These are phyloP conservation scores for Glycyrrhiza uralensis DNA, from an alignment of 306 rosid species.

Conservation along the genomic window DNA sequence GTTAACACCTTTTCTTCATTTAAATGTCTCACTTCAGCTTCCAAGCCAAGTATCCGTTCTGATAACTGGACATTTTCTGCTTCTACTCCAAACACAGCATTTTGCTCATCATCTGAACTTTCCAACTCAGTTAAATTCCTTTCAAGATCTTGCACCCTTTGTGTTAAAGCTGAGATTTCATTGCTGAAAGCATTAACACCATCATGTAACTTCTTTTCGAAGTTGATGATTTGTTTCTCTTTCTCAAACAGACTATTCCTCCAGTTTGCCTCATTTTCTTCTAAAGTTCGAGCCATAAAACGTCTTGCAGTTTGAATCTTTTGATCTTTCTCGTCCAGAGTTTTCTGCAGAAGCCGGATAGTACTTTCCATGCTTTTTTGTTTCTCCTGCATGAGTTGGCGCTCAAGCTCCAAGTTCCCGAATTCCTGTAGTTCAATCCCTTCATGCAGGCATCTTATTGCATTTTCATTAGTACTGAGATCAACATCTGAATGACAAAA, in stretches of 20 bases:
- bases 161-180: conserved; percentile 25
- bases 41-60: conserved; percentile 40
- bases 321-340: conserved; percentile 37
- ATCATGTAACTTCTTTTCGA: conserved; percentile 39
- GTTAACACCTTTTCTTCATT: conserved; percentile 39
- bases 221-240: conserved; percentile 27
- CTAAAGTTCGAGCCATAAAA: conserved; percentile 10
- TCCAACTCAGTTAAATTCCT: neutral
- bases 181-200: conserved; percentile 30
- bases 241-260: conserved; percentile 27
- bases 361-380: conserved; percentile 34
- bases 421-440: conserved; percentile 39
- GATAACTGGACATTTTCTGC: conserved; percentile 43
- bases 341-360: conserved; percentile 31
- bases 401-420: conserved; percentile 30
- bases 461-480: conserved; percentile 24
- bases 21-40: conserved; percentile 39
- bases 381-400: conserved; percentile 27
- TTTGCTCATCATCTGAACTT: conserved; percentile 25
- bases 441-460: conserved; percentile 39
- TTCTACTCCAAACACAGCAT: conserved; percentile 33
- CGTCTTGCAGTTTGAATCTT: conserved; percentile 25
- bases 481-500: conserved; percentile 21
- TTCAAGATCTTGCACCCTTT: conserved; percentile 41
- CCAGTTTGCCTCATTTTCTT: conserved; percentile 39